Evolutionary conservation across 176 grass and related monocot species (phyloP).

Genomic region (Avena insularis): DNA sequence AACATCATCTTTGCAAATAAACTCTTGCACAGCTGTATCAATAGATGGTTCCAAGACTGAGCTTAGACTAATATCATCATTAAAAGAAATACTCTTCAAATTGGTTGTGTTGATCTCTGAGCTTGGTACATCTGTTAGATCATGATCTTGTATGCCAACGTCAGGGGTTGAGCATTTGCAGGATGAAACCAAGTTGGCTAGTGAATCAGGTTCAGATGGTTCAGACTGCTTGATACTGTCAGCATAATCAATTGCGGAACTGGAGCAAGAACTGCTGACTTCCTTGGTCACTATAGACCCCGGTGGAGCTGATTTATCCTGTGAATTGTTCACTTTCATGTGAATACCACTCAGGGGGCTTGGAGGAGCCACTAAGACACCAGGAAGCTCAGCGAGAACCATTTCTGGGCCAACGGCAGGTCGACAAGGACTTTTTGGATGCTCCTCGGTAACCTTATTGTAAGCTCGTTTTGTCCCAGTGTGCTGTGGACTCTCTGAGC

Average conservation of each 20-base stretch:
- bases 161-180: constrained; percentile 37
- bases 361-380: constrained; percentile 45
- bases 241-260: constrained; percentile 36
- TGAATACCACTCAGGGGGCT: constrained; percentile 44
- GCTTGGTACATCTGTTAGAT: constrained; percentile 40
- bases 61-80: constrained; percentile 48
- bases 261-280: constrained; percentile 41
- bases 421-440: constrained; percentile 55
- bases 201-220: constrained; percentile 58
- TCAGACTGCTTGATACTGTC: constrained; percentile 49
- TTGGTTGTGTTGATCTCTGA: constrained; percentile 54
- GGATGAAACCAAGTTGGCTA: constrained; percentile 42
- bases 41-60: constrained; percentile 48
- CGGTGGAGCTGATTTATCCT: constrained; percentile 45
- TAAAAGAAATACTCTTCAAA: constrained; percentile 63
- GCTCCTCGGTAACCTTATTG: constrained; percentile 45
- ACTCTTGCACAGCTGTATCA: constrained; percentile 55
- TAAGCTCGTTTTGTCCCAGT: constrained; percentile 61
- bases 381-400: constrained; percentile 23
- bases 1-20: constrained; percentile 72
- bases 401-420: constrained; percentile 41
- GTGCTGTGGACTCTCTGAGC: constrained; percentile 50
- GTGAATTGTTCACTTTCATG: constrained; percentile 39
- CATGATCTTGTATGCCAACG: constrained; percentile 50
- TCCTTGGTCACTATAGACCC: constrained; percentile 44